Conservation (phyloP, 2,329 filamentous ascomycete species). For the Paraphoma sp. region DNA sequence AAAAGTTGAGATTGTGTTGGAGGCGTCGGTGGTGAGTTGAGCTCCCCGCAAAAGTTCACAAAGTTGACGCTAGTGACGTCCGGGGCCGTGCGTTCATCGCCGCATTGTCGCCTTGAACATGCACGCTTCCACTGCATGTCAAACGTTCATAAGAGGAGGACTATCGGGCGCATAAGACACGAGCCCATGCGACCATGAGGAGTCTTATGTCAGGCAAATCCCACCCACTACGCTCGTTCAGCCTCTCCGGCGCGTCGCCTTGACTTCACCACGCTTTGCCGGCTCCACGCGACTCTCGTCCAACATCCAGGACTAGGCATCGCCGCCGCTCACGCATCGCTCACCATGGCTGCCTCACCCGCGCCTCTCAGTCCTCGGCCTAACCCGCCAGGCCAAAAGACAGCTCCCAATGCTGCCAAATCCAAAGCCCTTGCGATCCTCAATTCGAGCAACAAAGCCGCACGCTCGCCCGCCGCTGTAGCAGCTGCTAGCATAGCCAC, state of each 20-base stretch:
- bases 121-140: background rate
- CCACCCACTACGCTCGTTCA: background rate
- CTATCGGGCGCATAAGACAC: background rate
- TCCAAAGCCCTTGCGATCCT: conserved; percentile 44
- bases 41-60: conserved; percentile 36
- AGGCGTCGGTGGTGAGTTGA: conserved; percentile 19
- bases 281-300: background rate
- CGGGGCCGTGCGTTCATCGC: conserved; percentile 25
- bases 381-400: conserved; percentile 26
- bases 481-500: conserved; percentile 16
- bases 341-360: conserved; percentile 33
- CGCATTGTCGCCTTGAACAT: conserved; percentile 10
- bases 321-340: background rate
- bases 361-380: conserved; percentile 36
- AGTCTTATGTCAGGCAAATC: background rate
- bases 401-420: conserved; percentile 23
- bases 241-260: conserved; percentile 7
- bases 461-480: conserved; percentile 15
- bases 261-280: background rate
- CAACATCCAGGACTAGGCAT: background rate
- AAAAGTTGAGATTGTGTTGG: conserved; percentile 3
- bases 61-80: conserved; percentile 20
- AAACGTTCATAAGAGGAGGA: background rate
- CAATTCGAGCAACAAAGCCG: conserved; percentile 27
- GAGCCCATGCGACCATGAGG: conserved; percentile 3